Percentiles rank a stretch among this genome's conserved stretches.
These are phyloP conservation scores for Pulveroboletus sp. DNA, from an alignment of 768 basidiomycete genomes.

Conservation along the genomic window DNA sequence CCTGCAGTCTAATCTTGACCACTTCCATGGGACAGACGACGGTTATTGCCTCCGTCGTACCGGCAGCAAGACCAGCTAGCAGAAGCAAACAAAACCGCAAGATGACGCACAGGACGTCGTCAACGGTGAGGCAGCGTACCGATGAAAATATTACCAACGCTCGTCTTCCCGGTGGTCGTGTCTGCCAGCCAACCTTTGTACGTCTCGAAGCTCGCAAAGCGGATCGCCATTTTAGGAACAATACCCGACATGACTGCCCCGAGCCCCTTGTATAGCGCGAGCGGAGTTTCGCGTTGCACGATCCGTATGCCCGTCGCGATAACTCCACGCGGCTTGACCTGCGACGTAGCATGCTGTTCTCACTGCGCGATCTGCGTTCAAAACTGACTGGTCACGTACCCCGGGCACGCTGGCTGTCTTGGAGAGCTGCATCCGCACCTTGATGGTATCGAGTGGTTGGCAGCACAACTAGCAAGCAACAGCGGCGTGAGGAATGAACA, in stretches of 20 bases:
- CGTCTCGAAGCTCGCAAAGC: constrained; percentile 95
- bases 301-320: constrained; percentile 88
- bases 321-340: constrained; percentile 93
- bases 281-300: constrained; percentile 83
- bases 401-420: constrained; percentile 73
- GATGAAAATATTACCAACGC: constrained; percentile 77
- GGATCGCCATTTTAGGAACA: constrained; percentile 98
- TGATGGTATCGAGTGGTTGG: constrained; percentile 97
- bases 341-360: neutral
- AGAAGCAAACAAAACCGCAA: neutral
- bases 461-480: constrained; percentile 54
- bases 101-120: neutral
- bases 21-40: constrained; percentile 99
- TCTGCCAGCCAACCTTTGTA: constrained; percentile 85
- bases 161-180: constrained; percentile 72
- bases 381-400: constrained; percentile 46
- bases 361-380: neutral
- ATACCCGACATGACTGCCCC: constrained; percentile 96
- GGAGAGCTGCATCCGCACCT: constrained; percentile 99
- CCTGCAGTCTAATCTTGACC: constrained; percentile 96
- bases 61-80: constrained; percentile 91
- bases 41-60: constrained; percentile 89
- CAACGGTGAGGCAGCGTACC: constrained; percentile 45
- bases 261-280: constrained; percentile 96
- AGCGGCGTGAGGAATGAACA: neutral